Percentiles rank a stretch among this genome's conserved stretches.
Evolutionary conservation across 805 yeast genomes (phyloP).

Genomic region (Kregervanrija fluxuum): DNA sequence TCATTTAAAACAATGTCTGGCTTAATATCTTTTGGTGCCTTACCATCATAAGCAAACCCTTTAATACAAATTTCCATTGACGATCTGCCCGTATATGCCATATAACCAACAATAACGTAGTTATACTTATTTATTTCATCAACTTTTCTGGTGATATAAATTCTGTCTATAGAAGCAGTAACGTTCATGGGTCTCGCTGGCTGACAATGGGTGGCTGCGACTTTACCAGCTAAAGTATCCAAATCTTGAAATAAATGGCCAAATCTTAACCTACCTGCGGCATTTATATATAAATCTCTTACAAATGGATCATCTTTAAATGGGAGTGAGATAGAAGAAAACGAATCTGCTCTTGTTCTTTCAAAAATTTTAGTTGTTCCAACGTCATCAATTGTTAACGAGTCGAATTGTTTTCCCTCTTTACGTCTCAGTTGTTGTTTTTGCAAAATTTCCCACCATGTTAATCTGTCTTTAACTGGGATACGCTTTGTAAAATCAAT

Average conservation of each 20-base stretch:
- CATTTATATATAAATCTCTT: constrained; percentile 82
- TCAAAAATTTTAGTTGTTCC: constrained; percentile 65
- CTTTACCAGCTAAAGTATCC: constrained; percentile 90
- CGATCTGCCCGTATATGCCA: constrained; percentile 90
- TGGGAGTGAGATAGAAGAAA: constrained; percentile 62
- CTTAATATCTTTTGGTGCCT: constrained; percentile 40
- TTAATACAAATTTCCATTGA: constrained; percentile 93
- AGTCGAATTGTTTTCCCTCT: constrained; percentile 67
- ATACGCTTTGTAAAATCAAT: constrained; percentile 43
- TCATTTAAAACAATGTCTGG: constrained; percentile 49
- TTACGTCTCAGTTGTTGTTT: constrained; percentile 64
- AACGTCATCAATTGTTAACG: constrained; percentile 65
- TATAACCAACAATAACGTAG: constrained; percentile 78
- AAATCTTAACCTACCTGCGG: constrained; percentile 84
- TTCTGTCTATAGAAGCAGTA: constrained; percentile 90
- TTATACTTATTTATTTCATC: constrained; percentile 71
- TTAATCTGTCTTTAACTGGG: constrained; percentile 38
- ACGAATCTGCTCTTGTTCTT: constrained; percentile 72
- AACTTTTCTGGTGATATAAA: constrained; percentile 76
- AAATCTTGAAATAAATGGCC: constrained; percentile 93
- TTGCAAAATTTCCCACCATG: constrained; percentile 82
- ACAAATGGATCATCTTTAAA: constrained; percentile 78
- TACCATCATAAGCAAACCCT: constrained; percentile 68
- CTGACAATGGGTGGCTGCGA: constrained; percentile 86
- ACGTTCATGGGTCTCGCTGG: constrained; percentile 96